phyloP scores from a whole-genome alignment of 1,284 basidiomycete species.

The Puccinia polysora region DNA sequence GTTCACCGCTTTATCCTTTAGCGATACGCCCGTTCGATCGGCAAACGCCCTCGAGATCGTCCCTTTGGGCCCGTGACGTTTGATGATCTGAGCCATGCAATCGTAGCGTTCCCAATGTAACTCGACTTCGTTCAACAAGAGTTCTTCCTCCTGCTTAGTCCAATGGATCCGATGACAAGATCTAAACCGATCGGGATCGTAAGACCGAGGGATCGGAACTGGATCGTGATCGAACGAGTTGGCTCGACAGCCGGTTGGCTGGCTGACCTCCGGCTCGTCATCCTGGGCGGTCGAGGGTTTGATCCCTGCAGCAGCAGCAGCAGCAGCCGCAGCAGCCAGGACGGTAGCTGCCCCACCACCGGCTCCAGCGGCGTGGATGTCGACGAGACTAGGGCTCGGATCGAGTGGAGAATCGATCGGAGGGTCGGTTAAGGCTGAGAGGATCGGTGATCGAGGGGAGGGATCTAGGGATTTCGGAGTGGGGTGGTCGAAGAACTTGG shows the following conservation, averaged over 20 bases:
- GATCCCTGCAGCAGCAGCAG: background rate
- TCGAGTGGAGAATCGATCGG: background rate
- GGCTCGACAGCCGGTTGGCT: background rate
- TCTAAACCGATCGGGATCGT: constrained; percentile 38
- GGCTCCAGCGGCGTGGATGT: constrained; percentile 35
- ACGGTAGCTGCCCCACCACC: constrained; percentile 38
- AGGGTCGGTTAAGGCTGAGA: background rate
- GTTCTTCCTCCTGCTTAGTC: constrained; percentile 40
- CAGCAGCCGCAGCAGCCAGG: constrained; percentile 1
- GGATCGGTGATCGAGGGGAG: background rate
- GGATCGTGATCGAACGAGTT: background rate
- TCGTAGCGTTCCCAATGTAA: constrained; percentile 32
- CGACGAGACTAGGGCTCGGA: background rate
- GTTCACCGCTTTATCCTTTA: constrained; percentile 43
- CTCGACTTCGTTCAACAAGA: constrained; percentile 30
- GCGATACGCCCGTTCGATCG: constrained; percentile 34
- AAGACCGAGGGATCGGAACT: background rate
- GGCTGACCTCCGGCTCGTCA: background rate
- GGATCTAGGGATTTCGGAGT: background rate
- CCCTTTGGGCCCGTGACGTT: constrained; percentile 35
- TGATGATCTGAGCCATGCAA: constrained; percentile 43
- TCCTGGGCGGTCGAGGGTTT: background rate
- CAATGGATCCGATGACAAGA: constrained; percentile 41
- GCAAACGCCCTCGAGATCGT: constrained; percentile 31
- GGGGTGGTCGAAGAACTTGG: background rate